Evolutionary conservation across 2,329 filamentous ascomycete genomes (phyloP).

Genomic region (Diaporthe sp.): DNA sequence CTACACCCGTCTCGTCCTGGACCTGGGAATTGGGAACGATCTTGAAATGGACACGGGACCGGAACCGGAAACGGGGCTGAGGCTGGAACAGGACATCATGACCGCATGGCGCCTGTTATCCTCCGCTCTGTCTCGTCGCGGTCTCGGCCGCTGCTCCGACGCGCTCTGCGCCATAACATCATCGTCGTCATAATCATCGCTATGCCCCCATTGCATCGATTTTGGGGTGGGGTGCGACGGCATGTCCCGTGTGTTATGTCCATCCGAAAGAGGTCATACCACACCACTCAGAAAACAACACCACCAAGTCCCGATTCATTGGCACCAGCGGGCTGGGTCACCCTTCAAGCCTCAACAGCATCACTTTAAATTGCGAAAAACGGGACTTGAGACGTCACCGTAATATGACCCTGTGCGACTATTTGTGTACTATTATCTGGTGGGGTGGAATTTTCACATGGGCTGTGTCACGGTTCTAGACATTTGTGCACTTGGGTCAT

Average conservation of each 20-base stretch:
- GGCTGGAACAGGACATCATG: not conserved
- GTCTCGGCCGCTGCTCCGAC: conserved; percentile 14
- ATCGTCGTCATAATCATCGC: conserved; percentile 1
- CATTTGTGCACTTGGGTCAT: not conserved
- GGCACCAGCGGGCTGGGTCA: conserved; percentile 36
- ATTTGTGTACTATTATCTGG: conserved; percentile 8
- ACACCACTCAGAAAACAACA: not conserved
- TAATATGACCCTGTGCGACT: conserved; percentile 17
- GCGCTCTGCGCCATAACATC: not conserved
- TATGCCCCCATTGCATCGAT: not conserved
- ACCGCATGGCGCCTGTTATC: conserved; percentile 7
- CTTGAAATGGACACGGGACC: not conserved
- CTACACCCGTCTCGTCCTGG: not conserved
- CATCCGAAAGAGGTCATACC: not conserved
- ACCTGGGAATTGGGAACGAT: not conserved
- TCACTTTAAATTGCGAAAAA: not conserved
- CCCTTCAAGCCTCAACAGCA: not conserved
- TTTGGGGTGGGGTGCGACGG: not conserved
- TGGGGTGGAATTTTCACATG: not conserved
- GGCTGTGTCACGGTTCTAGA: not conserved
- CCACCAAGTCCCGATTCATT: not conserved
- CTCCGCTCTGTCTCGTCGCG: conserved; percentile 18
- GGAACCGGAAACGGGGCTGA: not conserved
- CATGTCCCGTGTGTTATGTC: not conserved
- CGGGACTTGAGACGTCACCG: not conserved